Conservation (phyloP, 2,329 filamentous ascomycete genomes). For the Penicillium olsonii region DNA sequence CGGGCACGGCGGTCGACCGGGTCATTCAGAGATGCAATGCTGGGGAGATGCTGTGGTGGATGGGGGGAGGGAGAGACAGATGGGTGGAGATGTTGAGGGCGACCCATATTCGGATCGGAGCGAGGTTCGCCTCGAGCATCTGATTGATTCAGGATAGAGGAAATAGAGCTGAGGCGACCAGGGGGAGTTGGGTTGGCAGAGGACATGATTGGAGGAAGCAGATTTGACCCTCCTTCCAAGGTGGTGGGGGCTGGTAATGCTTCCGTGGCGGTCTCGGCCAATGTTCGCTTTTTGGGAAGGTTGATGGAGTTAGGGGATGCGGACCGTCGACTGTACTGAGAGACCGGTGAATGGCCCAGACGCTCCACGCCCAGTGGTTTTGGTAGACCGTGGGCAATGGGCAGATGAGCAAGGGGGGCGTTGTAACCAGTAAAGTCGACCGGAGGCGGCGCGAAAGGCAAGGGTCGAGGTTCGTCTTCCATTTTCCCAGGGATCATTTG, state of each 20-base stretch:
- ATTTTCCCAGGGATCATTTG: slow-evolving; percentile 43
- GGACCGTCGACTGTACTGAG: slow-evolving; percentile 35
- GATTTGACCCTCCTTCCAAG: slow-evolving; percentile 38
- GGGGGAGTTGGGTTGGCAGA: slow-evolving; percentile 39
- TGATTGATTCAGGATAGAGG: slow-evolving; percentile 69
- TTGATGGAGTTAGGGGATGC: slow-evolving; percentile 32
- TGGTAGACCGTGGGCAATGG: slow-evolving; percentile 21
- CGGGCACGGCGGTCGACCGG: slow-evolving; percentile 66
- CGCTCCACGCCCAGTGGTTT: slow-evolving; percentile 35
- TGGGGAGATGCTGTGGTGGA: slow-evolving; percentile 30
- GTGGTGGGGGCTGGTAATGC: slow-evolving; percentile 29
- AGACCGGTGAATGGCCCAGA: slow-evolving; percentile 30
- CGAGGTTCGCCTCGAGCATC: slow-evolving; percentile 38
- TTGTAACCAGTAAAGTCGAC: slow-evolving; percentile 54
- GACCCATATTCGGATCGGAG: slow-evolving; percentile 42
- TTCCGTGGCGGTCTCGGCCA: slow-evolving; percentile 37
- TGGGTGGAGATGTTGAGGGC: slow-evolving; percentile 32
- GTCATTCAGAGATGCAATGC: slow-evolving; percentile 51
- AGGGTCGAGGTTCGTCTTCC: slow-evolving; percentile 38
- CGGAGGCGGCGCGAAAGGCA: slow-evolving; percentile 45
- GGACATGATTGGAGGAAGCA: slow-evolving; percentile 43
- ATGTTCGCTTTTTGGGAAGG: slow-evolving; percentile 39
- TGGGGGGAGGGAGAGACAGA: slow-evolving; percentile 21
- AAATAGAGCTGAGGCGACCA: slow-evolving; percentile 72
- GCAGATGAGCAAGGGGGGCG: slow-evolving; percentile 35